These are phyloP conservation scores for Ophiosphaerella korrae DNA, from an alignment of 2,329 filamentous ascomycete species.

Conservation along the genomic window DNA sequence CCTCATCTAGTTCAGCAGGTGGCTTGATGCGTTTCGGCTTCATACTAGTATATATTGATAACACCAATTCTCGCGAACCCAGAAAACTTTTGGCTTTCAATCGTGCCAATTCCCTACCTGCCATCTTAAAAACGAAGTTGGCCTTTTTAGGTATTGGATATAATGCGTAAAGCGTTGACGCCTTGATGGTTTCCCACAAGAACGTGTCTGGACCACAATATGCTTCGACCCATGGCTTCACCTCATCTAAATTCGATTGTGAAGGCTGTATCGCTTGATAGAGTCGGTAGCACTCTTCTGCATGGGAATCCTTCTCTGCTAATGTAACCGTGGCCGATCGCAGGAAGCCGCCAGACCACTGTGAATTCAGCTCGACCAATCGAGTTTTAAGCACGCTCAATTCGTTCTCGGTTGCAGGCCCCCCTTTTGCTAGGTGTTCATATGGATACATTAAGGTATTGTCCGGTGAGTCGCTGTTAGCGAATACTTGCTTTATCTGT, in stretches of 20 bases:
- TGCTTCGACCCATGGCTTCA: conserved; percentile 17
- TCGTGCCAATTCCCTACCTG: conserved; percentile 47
- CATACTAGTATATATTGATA: conserved; percentile 32
- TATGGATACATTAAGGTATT: no score
- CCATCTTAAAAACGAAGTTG: conserved; percentile 47
- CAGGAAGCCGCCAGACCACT: conserved; percentile 12
- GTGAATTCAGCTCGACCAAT: background rate
- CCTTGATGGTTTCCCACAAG: conserved; percentile 54
- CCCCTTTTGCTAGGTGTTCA: no score
- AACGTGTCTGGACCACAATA: conserved; percentile 1
- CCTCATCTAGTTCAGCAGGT: conserved; percentile 3
- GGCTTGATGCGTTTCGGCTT: conserved; percentile 39
- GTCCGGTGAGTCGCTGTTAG: no score
- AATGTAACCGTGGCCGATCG: background rate
- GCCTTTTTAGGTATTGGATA: conserved; percentile 19
- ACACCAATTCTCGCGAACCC: conserved; percentile 18
- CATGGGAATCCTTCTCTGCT: conserved; percentile 14
- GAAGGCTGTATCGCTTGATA: conserved; percentile 29
- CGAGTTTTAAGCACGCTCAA: no score
- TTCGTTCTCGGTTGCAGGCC: no score
- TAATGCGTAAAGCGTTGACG: conserved; percentile 48
- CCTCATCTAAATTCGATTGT: conserved; percentile 9
- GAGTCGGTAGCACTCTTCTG: conserved; percentile 23
- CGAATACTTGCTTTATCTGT: no score
- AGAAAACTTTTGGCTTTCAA: conserved; percentile 37